phyloP scores from a whole-genome alignment of 2,329 filamentous ascomycete species.

The Aquanectria penicillioides region DNA sequence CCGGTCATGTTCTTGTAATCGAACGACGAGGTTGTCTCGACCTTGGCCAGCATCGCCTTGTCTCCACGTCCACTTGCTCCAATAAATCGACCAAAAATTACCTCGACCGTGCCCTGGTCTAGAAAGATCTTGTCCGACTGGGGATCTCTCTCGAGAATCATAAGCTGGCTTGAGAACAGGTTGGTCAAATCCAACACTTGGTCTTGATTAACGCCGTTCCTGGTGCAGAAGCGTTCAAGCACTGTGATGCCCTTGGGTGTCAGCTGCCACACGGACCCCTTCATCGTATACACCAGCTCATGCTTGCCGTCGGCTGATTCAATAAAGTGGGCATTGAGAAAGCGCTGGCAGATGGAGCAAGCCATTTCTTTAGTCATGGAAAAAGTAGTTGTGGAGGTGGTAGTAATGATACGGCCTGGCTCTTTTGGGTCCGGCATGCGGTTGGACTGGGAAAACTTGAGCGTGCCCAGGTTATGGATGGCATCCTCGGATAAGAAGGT shows the following conservation, averaged over 20 bases:
- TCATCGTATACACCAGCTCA: conserved; percentile 82
- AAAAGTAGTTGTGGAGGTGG: conserved; percentile 96
- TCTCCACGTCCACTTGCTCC: conserved; percentile 84
- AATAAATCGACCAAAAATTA: conserved; percentile 90
- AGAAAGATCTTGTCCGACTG: conserved; percentile 87
- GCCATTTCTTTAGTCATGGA: conserved; percentile 99
- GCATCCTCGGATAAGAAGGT: conserved; percentile 97
- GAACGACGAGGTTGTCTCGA: conserved; percentile 50
- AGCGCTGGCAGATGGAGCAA: conserved; percentile 91
- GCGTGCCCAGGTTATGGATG: conserved; percentile 94
- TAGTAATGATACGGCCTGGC: conserved; percentile 92
- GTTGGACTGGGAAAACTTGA: conserved; percentile 98
- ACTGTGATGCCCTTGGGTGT: conserved; percentile 95
- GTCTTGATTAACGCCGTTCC: conserved; percentile 93
- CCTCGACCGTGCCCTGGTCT: conserved; percentile 88
- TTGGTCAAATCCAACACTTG: conserved; percentile 87
- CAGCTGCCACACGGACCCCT: conserved; percentile 89
- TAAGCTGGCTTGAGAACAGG: conserved; percentile 83
- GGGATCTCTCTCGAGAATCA: conserved; percentile 85
- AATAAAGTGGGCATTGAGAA: conserved; percentile 92
- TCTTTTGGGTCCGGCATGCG: conserved; percentile 99
- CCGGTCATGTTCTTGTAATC: conserved; percentile 26
- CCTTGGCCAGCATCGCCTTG: conserved; percentile 69
- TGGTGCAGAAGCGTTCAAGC: conserved; percentile 87
- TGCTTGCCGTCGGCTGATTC: conserved; percentile 91